Conservation (phyloP, 2,329 filamentous ascomycete species). For the Kalaharituber pfeilii region DNA sequence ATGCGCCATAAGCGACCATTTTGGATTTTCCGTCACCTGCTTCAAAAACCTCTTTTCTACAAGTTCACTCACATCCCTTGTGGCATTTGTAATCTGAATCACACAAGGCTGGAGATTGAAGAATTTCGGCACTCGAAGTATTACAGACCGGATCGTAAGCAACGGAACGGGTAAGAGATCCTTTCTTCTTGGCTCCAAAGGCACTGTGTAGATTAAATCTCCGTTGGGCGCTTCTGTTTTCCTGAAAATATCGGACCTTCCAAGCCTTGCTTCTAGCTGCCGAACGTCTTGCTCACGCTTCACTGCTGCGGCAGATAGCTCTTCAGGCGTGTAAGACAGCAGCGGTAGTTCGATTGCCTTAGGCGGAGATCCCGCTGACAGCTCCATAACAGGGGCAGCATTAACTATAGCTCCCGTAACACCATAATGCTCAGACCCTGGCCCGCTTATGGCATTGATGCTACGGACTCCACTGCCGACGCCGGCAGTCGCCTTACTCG, state of each 20-base stretch:
- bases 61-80: constrained; percentile 7
- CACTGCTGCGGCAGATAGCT: constrained; percentile 9
- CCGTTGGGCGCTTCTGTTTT: constrained; percentile 12
- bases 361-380: neutral
- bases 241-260: constrained; percentile 15
- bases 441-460: neutral
- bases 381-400: neutral
- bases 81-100: constrained; percentile 9
- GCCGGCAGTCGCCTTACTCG: neutral
- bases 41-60: constrained; percentile 15
- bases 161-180: constrained; percentile 15
- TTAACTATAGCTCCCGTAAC: neutral
- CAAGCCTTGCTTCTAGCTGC: constrained; percentile 17
- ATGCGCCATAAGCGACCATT: constrained; percentile 15
- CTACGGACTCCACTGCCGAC: neutral
- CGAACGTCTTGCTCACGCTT: constrained; percentile 13
- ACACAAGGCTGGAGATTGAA: constrained; percentile 16
- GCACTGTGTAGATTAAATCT: constrained; percentile 13
- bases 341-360: neutral
- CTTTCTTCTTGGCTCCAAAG: constrained; percentile 15
- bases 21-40: constrained; percentile 13
- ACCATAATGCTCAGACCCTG: neutral
- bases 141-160: constrained; percentile 10
- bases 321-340: neutral
- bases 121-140: constrained; percentile 13